Base-by-base conservation (phyloP, 805 yeast species). In the Kregervanrija delftensis region DNA sequence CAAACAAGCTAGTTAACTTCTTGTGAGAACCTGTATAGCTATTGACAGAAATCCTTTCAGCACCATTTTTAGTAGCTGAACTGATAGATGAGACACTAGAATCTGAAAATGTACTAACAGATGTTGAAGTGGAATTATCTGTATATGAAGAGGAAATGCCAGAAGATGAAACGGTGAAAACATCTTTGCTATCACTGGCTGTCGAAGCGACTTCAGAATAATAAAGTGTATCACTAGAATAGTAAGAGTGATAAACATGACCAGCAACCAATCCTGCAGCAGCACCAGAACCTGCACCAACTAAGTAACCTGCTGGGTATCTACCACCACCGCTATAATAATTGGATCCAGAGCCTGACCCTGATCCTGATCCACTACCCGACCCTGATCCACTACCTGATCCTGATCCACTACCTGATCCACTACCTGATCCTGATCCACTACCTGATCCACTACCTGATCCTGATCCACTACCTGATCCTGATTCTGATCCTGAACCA, bases 21-120 rank as follows among this genome's bases (percentile, higher is more conserved):
- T 59, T 42, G 55, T 57, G 55, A 28, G 64, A 57, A 37, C 61
- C 61, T 39, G 59, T 41, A 58, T 56, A 60, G 42, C 53, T 36
- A 37, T 55, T 39, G 46, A 57, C 57, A 33, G 56, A 41, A 12
- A 51, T 33, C 41, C 50, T 55, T 42, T 57, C 64, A 49, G 52
- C 60, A 35, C 54, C 59, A 16, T 56, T 39, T 2, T 59, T 45
- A 31, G 56, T 16, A 12, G 59, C 44, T 9, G 57, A 43, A 37
- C 56, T 32, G 12, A 55, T 34, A 12, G 57, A 41, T 15, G 54
- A 30, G 13, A 55, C 41, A 33, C 42, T 37, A 34, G 56, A 33
- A 33, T 51, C 43, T 40, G 55, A 37, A 37, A 50, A 36, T 14
- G 52, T 38, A 32, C 11, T 12, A 6, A 36, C 14, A 15, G 34